phyloP scores from a whole-genome alignment of 768 basidiomycete genomes.

The Trametopsis cervina region DNA sequence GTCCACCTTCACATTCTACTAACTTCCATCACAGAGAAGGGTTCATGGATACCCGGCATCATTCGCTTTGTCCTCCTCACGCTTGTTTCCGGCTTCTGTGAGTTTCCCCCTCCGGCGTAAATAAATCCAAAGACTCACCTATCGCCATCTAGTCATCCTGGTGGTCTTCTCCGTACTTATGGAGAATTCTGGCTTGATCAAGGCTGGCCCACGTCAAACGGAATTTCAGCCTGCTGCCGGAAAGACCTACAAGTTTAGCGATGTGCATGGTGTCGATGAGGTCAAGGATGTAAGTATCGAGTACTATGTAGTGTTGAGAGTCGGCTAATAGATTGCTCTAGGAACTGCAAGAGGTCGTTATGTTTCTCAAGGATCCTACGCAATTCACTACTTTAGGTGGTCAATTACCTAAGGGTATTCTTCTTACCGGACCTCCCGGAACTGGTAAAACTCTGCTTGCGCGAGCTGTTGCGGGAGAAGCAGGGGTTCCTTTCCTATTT shows the following conservation, averaged over 20 bases:
- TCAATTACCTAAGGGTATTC: constrained; percentile 88
- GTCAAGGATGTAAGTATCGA: constrained; percentile 70
- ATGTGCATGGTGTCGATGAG: constrained; percentile 97
- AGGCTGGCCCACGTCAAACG: constrained; percentile 72
- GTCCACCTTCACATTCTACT: constrained; percentile 57
- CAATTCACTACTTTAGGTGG: constrained; percentile 89
- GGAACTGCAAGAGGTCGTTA: constrained; percentile 93
- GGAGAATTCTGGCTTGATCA: constrained; percentile 91
- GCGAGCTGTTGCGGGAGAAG: constrained; percentile 94
- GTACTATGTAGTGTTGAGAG: not conserved
- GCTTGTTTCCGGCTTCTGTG: constrained; percentile 58
- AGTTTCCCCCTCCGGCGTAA: constrained; percentile 28
- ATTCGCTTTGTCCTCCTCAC: constrained; percentile 55
- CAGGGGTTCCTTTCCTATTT: constrained; percentile 95
- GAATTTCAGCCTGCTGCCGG: constrained; percentile 82
- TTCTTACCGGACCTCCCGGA: constrained; percentile 86
- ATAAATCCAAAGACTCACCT: too few species aligned
- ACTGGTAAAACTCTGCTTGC: constrained; percentile 99
- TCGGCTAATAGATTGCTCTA: constrained; percentile 22
- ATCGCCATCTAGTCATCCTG: constrained; percentile 53
- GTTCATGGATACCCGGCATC: constrained; percentile 56
- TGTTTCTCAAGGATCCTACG: constrained; percentile 90
- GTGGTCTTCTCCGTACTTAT: constrained; percentile 84
- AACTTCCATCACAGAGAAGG: constrained; percentile 63
- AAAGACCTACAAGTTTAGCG: constrained; percentile 82